These are phyloP conservation scores for Scleroderma citrinum DNA, from an alignment of 768 basidiomycete species.

Conservation along the genomic window DNA sequence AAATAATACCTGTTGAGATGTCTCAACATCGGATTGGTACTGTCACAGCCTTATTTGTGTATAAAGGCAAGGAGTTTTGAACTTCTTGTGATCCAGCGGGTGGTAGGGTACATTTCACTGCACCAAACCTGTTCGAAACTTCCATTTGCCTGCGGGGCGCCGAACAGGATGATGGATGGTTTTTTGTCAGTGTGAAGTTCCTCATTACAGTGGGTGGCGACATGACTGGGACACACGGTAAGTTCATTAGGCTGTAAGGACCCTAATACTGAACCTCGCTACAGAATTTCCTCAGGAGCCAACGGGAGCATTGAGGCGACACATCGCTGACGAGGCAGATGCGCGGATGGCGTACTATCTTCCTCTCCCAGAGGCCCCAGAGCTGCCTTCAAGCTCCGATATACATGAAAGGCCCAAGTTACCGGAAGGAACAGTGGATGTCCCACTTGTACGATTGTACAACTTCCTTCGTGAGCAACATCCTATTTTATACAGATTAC, in stretches of 20 bases:
- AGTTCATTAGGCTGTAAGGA: not conserved
- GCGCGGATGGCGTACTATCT: slow-evolving; percentile 60
- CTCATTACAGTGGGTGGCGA: slow-evolving; percentile 70
- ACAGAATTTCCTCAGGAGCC: slow-evolving; percentile 73
- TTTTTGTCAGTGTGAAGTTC: slow-evolving; percentile 75
- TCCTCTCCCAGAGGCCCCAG: slow-evolving; percentile 38
- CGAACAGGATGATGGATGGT: slow-evolving; percentile 72
- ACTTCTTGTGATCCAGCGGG: slow-evolving; percentile 41
- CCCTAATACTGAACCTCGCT: slow-evolving; percentile 1
- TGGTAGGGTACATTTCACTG: slow-evolving; percentile 75
- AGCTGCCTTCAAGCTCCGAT: slow-evolving; percentile 36
- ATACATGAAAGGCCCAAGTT: slow-evolving; percentile 43
- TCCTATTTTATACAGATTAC: not conserved
- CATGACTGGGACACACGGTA: slow-evolving; percentile 66
- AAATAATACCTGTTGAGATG: slow-evolving; percentile 82
- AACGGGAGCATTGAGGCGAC: slow-evolving; percentile 52
- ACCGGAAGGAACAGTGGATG: slow-evolving; percentile 60
- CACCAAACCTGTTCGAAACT: slow-evolving; percentile 65
- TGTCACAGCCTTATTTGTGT: slow-evolving; percentile 18
- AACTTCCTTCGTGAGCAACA: slow-evolving; percentile 78
- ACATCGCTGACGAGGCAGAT: slow-evolving; percentile 71
- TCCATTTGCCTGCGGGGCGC: slow-evolving; percentile 72
- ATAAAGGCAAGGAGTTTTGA: slow-evolving; percentile 8
- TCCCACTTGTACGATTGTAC: slow-evolving; percentile 78
- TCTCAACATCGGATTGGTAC: slow-evolving; percentile 59